Evolutionary conservation across 805 yeast genomes (phyloP).

Genomic region (Candida qinlingensis): DNA sequence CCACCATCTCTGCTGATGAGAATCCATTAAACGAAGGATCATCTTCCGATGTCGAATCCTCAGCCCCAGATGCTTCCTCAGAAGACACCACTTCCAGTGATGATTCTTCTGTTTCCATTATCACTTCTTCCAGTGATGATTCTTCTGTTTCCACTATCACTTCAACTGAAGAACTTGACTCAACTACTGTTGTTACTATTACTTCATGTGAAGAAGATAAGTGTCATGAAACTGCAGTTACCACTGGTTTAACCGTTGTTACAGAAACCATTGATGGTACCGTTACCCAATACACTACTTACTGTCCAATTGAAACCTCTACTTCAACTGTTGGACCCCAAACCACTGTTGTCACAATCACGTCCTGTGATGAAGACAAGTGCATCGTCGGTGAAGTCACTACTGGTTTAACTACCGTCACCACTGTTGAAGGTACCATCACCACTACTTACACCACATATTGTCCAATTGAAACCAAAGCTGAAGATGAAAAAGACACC

Average conservation of each 20-base stretch:
- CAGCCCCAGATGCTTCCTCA: not conserved
- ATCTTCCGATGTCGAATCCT: not conserved
- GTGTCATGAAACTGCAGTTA: not conserved
- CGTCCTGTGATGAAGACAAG: slow-evolving; percentile 26
- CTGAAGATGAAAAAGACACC: not conserved
- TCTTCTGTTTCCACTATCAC: no score
- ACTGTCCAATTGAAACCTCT: slow-evolving; percentile 1
- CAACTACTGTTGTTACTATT: not conserved
- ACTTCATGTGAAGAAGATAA: slow-evolving; percentile 1
- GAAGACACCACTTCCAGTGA: not conserved
- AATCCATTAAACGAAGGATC: not conserved
- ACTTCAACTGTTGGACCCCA: not conserved
- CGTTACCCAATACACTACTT: slow-evolving; percentile 3
- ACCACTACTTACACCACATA: slow-evolving; percentile 25
- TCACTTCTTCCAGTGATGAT: no score
- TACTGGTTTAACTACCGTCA: not conserved
- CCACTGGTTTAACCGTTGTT: slow-evolving; percentile 1
- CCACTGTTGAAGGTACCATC: not conserved
- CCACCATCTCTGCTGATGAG: not conserved
- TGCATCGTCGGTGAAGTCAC: slow-evolving; percentile 21
- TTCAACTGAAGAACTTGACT: not conserved
- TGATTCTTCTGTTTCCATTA: not conserved
- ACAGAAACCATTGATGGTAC: not conserved
- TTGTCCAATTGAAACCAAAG: not conserved
- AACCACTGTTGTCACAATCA: slow-evolving; percentile 8